Conservation (phyloP, 257 asterid genomes). For the Lantana camara region DNA sequence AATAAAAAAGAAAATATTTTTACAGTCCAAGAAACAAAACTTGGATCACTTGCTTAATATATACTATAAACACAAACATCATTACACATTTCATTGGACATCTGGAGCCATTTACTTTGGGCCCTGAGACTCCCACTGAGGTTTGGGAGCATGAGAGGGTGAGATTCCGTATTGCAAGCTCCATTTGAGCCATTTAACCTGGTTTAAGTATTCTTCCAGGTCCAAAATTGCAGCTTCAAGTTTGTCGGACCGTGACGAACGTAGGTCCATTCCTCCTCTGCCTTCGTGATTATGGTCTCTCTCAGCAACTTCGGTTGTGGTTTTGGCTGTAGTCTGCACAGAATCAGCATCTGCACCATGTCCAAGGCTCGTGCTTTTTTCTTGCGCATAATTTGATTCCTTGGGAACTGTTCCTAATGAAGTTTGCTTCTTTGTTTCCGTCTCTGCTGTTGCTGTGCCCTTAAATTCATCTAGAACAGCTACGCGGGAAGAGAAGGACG, state of each 20-base stretch:
- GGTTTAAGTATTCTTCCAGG: slow-evolving; percentile 44
- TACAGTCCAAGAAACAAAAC: too few species aligned
- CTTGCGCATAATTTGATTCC: neutral
- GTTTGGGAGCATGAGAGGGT: slow-evolving; percentile 23
- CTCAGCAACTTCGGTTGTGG: slow-evolving; percentile 6
- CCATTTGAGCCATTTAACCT: slow-evolving; percentile 45
- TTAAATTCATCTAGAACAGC: slow-evolving; percentile 29
- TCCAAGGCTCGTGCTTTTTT: neutral
- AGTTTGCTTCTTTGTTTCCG: slow-evolving; percentile 4
- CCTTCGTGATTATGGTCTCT: slow-evolving; percentile 21
- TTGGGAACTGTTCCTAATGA: neutral
- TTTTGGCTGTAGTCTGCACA: slow-evolving; percentile 18
- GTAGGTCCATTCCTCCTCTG: neutral
- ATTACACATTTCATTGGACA: neutral
- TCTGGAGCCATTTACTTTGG: slow-evolving; percentile 25
- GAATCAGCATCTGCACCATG: slow-evolving; percentile 17
- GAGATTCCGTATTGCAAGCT: slow-evolving; percentile 30
- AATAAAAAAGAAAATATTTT: too few species aligned
- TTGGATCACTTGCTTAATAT: too few species aligned
- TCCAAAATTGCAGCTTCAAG: slow-evolving; percentile 42
- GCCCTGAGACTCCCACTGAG: slow-evolving; percentile 37
- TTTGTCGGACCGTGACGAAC: slow-evolving; percentile 17
- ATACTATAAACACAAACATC: too few species aligned
- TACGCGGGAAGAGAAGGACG: slow-evolving; percentile 19
- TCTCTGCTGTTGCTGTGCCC: slow-evolving; percentile 9